These are phyloP conservation scores for Xylaria sp. DNA, from an alignment of 2,329 filamentous ascomycete species.

Conservation along the genomic window DNA sequence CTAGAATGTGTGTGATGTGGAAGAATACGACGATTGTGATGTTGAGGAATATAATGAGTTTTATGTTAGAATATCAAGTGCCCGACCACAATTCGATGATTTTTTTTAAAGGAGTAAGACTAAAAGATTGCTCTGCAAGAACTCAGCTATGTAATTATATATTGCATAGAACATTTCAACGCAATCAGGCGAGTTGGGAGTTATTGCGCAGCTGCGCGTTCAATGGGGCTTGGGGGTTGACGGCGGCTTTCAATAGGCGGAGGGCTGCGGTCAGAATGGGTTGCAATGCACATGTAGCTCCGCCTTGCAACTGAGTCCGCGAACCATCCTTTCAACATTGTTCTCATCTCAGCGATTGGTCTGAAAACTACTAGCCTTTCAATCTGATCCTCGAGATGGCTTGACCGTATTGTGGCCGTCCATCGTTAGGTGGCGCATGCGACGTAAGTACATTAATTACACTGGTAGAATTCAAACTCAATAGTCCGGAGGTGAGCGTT, in stretches of 20 bases:
- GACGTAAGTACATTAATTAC: too few species aligned
- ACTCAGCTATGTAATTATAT: not conserved
- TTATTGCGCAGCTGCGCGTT: slow-evolving; percentile 18
- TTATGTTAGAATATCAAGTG: not conserved
- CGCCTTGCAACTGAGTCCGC: slow-evolving; percentile 1
- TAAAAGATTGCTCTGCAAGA: not conserved
- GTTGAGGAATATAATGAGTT: too few species aligned
- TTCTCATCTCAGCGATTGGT: not conserved
- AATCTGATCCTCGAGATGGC: not conserved
- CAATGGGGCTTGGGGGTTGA: not conserved
- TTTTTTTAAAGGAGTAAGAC: not conserved
- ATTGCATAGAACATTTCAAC: too few species aligned
- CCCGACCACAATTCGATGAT: too few species aligned
- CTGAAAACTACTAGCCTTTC: not conserved
- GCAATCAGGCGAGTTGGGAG: not conserved
- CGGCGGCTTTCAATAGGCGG: not conserved
- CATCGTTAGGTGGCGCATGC: too few species aligned
- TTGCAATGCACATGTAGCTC: not conserved
- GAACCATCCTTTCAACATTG: not conserved
- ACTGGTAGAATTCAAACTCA: too few species aligned
- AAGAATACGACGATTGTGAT: too few species aligned
- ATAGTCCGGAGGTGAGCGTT: too few species aligned
- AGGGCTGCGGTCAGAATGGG: not conserved
- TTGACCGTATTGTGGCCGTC: too few species aligned
- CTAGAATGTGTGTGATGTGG: too few species aligned